Evolutionary conservation across 345 rosid species (phyloP), one percentile per base, ranked within the genome.

Genomic region (Diplotaxis tenuifolia): DNA sequence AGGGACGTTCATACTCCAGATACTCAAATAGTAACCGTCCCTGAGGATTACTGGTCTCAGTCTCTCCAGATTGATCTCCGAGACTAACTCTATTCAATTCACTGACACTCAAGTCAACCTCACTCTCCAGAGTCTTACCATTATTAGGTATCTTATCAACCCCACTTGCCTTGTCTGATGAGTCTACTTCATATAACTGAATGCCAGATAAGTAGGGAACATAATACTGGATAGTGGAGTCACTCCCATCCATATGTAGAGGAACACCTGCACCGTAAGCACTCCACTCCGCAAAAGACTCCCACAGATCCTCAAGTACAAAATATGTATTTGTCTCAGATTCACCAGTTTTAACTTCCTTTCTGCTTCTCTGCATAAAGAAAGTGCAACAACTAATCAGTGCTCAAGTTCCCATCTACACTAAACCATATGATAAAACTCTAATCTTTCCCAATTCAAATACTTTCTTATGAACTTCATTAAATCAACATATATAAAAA

Each of bases 261-360:
- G 94, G 97, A 63, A 92, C 91, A 47, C 96, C 98, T 0, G 91
- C 96, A 56, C 99, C 98, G 59, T 90, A 95, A 0, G 93, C 96
- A 79, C 99, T 95, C 98, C 98, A 92, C 70, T 92, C 94, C 14
- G 78, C 81, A 19, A 90, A 90, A 52, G 96, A 84, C 62, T 92
- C 96, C 99, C 98, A 95, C 9, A 95, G 70, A 78, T 95, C 96
- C 21, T 82, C 88, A 0, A 95, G 89, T 36, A 85, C 58, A 78
- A 90, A 92, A 61, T 83, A 91, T 1, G 72, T 81, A 18, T 67
- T 71, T 25, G 18, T 52, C 53, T 81, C 84, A 6, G 77, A 68
- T 57, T 79, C 80, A 28, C 20, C 54, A 1, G 54, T 16, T 47
- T 47, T 47, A 15, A 47, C 10, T 47, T 47, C 54, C 20, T 21